Percentiles rank a stretch among this genome's conserved stretches.
Conservation (phyloP, 768 basidiomycete genomes). For the Clathrus columnatus region DNA sequence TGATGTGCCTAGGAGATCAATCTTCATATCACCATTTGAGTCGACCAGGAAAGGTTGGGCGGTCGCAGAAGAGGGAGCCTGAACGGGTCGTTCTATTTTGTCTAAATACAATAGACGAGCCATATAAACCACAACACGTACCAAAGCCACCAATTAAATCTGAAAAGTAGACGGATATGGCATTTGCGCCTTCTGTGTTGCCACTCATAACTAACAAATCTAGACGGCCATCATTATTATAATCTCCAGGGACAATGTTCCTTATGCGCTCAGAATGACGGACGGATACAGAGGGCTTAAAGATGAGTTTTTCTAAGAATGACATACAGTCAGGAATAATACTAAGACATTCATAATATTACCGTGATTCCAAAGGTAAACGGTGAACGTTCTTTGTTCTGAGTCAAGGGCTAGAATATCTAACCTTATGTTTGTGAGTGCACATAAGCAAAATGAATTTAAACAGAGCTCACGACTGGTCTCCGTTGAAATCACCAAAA, state of each 20-base stretch:
- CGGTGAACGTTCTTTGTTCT: constrained; percentile 69
- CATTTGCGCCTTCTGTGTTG: constrained; percentile 41
- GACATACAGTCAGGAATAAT: neutral
- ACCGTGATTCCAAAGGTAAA: constrained; percentile 83
- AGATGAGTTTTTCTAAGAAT: constrained; percentile 49
- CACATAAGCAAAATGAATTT: neutral
- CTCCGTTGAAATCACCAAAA: constrained; percentile 92
- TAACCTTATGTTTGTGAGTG: constrained; percentile 39
- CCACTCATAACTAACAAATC: constrained; percentile 86
- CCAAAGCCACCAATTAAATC: constrained; percentile 56
- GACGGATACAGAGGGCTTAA: constrained; percentile 41
- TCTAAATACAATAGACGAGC: neutral
- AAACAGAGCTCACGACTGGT: constrained; percentile 71
- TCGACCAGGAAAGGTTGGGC: constrained; percentile 85
- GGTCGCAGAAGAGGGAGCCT: constrained; percentile 52
- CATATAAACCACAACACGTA: constrained; percentile 31
- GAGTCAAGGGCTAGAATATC: constrained; percentile 69
- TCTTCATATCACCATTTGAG: constrained; percentile 78
- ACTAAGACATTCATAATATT: constrained; percentile 17
- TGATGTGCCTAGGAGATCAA: constrained; percentile 72
- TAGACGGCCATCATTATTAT: constrained; percentile 83
- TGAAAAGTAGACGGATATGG: constrained; percentile 66
- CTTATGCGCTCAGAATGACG: constrained; percentile 48
- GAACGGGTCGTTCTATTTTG: constrained; percentile 14
- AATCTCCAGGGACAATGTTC: constrained; percentile 91